These are phyloP conservation scores for Lactarius tabidus DNA, from an alignment of 768 basidiomycete species.

Conservation along the genomic window DNA sequence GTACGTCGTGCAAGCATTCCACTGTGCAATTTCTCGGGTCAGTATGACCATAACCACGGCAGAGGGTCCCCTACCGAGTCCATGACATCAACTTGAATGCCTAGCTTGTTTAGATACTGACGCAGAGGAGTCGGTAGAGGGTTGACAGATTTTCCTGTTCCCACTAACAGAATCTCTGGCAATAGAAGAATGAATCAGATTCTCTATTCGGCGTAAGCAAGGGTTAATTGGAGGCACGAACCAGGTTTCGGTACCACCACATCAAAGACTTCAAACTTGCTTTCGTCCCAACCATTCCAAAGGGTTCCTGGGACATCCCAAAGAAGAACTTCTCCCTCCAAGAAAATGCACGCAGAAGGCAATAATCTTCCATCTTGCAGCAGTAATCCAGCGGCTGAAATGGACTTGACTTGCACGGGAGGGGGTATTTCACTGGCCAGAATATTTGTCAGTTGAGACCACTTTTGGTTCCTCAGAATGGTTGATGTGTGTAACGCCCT, in stretches of 20 bases:
- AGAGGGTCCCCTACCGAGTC: slow-evolving; percentile 52
- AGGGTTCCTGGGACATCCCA: slow-evolving; percentile 76
- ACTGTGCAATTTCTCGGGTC: slow-evolving; percentile 37
- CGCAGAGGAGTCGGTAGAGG: slow-evolving; percentile 67
- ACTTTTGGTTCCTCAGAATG: slow-evolving; percentile 17
- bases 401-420: slow-evolving; percentile 65
- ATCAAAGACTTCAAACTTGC: slow-evolving; percentile 78
- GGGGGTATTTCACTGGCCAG: slow-evolving; percentile 66
- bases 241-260: slow-evolving; percentile 83
- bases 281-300: slow-evolving; percentile 69
- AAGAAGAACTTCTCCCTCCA: slow-evolving; percentile 81
- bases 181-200: background rate
- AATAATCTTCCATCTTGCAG: slow-evolving; percentile 77
- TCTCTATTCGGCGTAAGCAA: background rate
- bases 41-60: background rate
- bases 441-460: slow-evolving; percentile 54
- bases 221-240: slow-evolving; percentile 35
- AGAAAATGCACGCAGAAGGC: slow-evolving; percentile 73
- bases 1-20: slow-evolving; percentile 94
- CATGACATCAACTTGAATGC: slow-evolving; percentile 88
- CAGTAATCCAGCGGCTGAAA: slow-evolving; percentile 59
- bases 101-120: slow-evolving; percentile 63
- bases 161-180: slow-evolving; percentile 84
- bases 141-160: slow-evolving; percentile 71
- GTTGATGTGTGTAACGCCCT: slow-evolving; percentile 18